These are phyloP conservation scores for Scutellaria minor DNA, from an alignment of 257 asterid species.

Conservation along the genomic window DNA sequence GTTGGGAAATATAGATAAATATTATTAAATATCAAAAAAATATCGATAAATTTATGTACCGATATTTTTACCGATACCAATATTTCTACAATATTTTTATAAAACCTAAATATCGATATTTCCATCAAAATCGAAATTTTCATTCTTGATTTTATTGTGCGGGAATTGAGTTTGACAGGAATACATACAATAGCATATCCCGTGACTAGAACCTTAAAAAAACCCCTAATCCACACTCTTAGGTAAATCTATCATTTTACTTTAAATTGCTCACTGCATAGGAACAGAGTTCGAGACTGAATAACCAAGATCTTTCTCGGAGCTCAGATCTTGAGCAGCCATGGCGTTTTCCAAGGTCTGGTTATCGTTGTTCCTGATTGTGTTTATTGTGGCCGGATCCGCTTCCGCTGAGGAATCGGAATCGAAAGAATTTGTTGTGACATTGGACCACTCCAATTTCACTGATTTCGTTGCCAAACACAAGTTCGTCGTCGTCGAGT, in stretches of 20 bases:
- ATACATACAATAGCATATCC: neutral
- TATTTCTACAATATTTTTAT: too few relatives aligned
- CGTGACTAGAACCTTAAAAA: constrained; percentile 41
- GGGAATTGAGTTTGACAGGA: neutral
- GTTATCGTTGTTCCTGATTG: constrained; percentile 35
- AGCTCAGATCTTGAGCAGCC: constrained; percentile 40
- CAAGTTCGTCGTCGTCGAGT: constrained; percentile 83
- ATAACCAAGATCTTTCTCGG: constrained; percentile 25
- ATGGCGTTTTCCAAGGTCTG: constrained; percentile 48
- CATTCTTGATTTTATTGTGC: too few relatives aligned
- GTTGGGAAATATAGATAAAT: too few relatives aligned
- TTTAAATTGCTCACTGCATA: too few relatives aligned
- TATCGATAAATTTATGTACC: too few relatives aligned
- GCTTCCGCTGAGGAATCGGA: constrained; percentile 48
- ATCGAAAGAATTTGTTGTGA: constrained; percentile 70
- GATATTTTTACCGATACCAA: too few relatives aligned
- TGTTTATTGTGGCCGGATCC: constrained; percentile 35
- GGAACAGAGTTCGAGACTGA: neutral
- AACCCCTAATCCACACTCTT: constrained; percentile 25
- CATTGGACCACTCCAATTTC: constrained; percentile 77
- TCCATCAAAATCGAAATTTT: too few relatives aligned
- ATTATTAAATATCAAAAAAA: too few relatives aligned
- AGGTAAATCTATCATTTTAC: neutral
- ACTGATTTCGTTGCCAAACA: constrained; percentile 72
- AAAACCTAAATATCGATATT: too few relatives aligned